Evolutionary conservation across 2,329 filamentous ascomycete species (phyloP).

Genomic region (Neofusicoccum ribis): DNA sequence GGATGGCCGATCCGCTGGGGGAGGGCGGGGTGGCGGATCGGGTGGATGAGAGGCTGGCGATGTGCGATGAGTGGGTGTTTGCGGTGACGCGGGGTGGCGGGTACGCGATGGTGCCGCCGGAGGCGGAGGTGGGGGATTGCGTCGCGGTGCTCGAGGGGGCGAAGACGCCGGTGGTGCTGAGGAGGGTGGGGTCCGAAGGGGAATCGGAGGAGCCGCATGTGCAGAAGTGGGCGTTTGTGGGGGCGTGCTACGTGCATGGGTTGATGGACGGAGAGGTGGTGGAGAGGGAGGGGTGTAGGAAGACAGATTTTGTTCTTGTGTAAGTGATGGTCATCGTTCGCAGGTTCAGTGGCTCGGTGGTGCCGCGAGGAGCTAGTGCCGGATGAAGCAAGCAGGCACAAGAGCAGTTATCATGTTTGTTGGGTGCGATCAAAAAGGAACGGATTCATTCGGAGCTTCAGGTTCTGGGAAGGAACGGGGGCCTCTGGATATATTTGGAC

Average conservation of each 20-base stretch:
- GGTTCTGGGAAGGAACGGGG: too few relatives aligned
- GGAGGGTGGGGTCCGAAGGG: neutral
- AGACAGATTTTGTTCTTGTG: too few relatives aligned
- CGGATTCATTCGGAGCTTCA: too few relatives aligned
- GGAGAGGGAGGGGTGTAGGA: neutral
- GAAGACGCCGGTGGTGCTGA: slow-evolving; percentile 4
- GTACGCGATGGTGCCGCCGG: neutral
- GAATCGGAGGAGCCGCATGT: too few relatives aligned
- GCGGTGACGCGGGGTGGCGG: neutral
- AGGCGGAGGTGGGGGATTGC: neutral
- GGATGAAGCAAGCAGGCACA: too few relatives aligned
- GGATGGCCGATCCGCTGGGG: neutral
- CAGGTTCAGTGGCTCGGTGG: too few relatives aligned
- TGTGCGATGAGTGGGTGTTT: neutral
- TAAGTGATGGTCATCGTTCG: too few relatives aligned
- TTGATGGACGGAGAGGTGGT: slow-evolving; percentile 16
- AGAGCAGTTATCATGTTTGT: too few relatives aligned
- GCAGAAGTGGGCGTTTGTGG: neutral
- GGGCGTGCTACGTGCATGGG: neutral
- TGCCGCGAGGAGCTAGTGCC: too few relatives aligned
- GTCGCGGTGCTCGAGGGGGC: slow-evolving; percentile 2
- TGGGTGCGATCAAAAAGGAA: too few relatives aligned
- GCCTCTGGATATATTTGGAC: too few relatives aligned
- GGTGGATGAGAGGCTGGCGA: neutral
- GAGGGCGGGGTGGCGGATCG: too few relatives aligned